These are phyloP conservation scores for Austropuccinia psidii DNA, from an alignment of 1,284 basidiomycete genomes.

Conservation along the genomic window DNA sequence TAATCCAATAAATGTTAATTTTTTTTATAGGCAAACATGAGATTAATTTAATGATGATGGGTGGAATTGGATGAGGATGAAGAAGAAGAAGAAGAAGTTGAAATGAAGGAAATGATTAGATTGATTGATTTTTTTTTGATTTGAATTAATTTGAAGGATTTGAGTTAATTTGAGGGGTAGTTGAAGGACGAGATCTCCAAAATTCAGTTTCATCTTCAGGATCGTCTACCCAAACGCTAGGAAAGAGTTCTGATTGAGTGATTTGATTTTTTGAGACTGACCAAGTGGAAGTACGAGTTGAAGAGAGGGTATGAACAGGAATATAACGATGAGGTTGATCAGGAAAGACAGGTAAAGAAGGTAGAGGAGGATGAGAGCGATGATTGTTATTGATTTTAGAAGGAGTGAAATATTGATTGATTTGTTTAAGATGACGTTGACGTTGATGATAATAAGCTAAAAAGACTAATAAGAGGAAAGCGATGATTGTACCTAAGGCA, in stretches of 20 bases:
- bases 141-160: too few relatives aligned
- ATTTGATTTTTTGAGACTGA: neutral
- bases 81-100: too few relatives aligned
- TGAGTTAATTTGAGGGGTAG: too few relatives aligned
- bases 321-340: neutral
- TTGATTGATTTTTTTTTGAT: too few relatives aligned
- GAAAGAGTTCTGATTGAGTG: neutral
- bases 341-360: neutral
- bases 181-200: slow-evolving; percentile 10
- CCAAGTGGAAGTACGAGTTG: neutral
- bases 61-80: too few relatives aligned
- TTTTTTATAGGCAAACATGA: too few relatives aligned
- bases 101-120: too few relatives aligned
- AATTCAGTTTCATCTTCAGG: neutral
- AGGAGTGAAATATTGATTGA: neutral
- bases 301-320: neutral
- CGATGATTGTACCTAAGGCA: neutral
- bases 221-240: neutral
- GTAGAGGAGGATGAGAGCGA: neutral
- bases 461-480: neutral
- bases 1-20: too few relatives aligned
- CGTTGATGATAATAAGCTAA: neutral
- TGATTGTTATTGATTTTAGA: neutral
- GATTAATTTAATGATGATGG: too few relatives aligned
- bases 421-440: neutral